Base-by-base conservation (phyloP, 2,329 filamentous ascomycete species). In the Cercospora nicotianae region DNA sequence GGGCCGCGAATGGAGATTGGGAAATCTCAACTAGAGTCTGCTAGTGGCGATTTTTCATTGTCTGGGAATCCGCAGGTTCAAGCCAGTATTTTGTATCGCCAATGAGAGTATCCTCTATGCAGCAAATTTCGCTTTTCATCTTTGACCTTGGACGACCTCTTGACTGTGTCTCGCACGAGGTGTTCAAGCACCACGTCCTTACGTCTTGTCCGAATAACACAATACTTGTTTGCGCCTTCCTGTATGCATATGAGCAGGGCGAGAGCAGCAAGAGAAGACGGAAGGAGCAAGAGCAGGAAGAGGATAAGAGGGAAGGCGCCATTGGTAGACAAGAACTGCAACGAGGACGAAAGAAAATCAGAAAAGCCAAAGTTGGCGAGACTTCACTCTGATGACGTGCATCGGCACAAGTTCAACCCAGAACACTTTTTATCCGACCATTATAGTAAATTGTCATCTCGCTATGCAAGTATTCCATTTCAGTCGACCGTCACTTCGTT, bases 381-480 rank as follows among this genome's bases (percentile, higher is more conserved):
- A 23, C 18, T 51, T 12, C 18, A 12, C 5, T 13, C 9, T 6
- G 5, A 23, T 51, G 18, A 20, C 20, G 12, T 51, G 18, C 45
- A 53, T 28, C 8, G 48, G n/a, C 23, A 28, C 48, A 26, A 28
- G 48, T 30, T 53, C 48, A 53, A 28, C 9, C 12, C 48, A 28
- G 7, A n/a, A 53, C 48, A 28, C 36, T 39, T 53, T 53, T 53
- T 8, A 53, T 53, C 48, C 20, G 48, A 53, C 20, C 48, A 53
- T 53, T 28, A n/a, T 23, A 12, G 48, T 20, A 48, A 20, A 13
- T 23, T 53, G 10, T 28, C 48, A 28, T 53, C 23, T 53, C 48
- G 48, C 48, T 53, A 53, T 53, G 48, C 48, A 53, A 53, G 48
- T 53, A 7, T 53, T 53, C 48, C 48, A 53, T 53, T 39, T 53